Base-by-base conservation (phyloP, 208 protist species). In the Entamoeba nuttalli region DNA sequence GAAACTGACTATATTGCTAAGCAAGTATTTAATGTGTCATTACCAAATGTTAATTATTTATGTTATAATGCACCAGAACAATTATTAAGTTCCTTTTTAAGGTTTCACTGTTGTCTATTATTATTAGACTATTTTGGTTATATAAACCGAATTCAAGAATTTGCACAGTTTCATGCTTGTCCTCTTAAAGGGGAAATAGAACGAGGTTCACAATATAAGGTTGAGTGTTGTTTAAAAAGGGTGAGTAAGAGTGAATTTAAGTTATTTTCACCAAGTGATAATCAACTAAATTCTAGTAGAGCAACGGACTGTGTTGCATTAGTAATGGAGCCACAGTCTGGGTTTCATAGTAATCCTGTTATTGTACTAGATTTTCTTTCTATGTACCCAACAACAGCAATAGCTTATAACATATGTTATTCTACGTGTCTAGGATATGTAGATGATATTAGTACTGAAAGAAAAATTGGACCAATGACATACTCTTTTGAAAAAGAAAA, bases 301-400 rank as follows among this genome's bases (percentile, higher is more conserved):
- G 96, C 97, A 14, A 96, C 97, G 11, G 97, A 98, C 62, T 96
- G 95, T 94, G 94, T 98, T 1, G 96, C 97, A 48, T 94, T 98
- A 35, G 95, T 98, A 11, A 97, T 98, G 97, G 97, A 98, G 95
- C 97, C 97, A 7, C 50, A 96, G n/a, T 97, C 96, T 0, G 94
- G 95, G 11, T 94, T 98, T 0, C 97, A 98, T 95, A 95, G 73
- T 4, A 96, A 94, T 44, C 98, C 98, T 3, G 97, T 98, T 0
- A 52, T 98, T n/a, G 98, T 98, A 7, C 93, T 98, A n/a, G 98
- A 98, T 95, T 98, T 98, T 94, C 97, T 98, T 94, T 98, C 97
- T 19, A 96, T 98, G 19, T 98, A 98, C 95, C 98, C 98, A 51
- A 98, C 98, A 5, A 97, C 98, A 21, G 97, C 98, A 19, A 98